These are phyloP conservation scores for Dioscorea cayenensis DNA, from an alignment of 116 monocot species.

Conservation along the genomic window DNA sequence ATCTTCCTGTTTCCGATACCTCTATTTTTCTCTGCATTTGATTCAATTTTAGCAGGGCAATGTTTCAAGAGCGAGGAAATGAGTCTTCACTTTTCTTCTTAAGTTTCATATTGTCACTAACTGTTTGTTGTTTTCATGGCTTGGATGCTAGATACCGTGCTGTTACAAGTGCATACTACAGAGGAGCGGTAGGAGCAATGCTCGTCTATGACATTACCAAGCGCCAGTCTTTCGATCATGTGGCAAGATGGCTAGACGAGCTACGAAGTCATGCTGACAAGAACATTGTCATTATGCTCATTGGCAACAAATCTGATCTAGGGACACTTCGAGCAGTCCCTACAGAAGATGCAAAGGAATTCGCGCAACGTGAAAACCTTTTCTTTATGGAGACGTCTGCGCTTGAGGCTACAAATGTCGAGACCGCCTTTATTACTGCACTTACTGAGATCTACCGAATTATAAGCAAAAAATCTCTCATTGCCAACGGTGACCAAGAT, in stretches of 20 bases:
- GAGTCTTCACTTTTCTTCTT: not conserved
- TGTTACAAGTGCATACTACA: constrained; percentile 84
- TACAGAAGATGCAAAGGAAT: constrained; percentile 68
- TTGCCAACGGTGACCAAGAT: constrained; percentile 42
- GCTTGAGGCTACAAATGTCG: constrained; percentile 72
- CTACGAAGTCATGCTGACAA: constrained; percentile 64
- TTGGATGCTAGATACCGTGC: constrained; percentile 54
- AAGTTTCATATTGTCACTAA: not conserved
- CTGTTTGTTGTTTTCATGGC: not conserved
- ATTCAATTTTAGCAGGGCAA: too few relatives aligned
- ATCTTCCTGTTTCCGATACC: too few relatives aligned
- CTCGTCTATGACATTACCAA: constrained; percentile 85
- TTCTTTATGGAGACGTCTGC: constrained; percentile 91
- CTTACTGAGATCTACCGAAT: constrained; percentile 78
- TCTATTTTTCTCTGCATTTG: too few relatives aligned
- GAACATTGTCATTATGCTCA: constrained; percentile 70
- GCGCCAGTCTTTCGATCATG: constrained; percentile 74
- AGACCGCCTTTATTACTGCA: constrained; percentile 49
- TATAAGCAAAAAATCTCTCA: constrained; percentile 59
- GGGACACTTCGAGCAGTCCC: constrained; percentile 53
- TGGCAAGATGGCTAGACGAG: constrained; percentile 66
- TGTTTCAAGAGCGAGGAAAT: too few relatives aligned
- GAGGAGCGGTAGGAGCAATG: constrained; percentile 83
- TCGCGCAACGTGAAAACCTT: constrained; percentile 63
- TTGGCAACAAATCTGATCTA: constrained; percentile 79